These are phyloP conservation scores for Pseudogymnoascus sp. DNA, from an alignment of 2,329 filamentous ascomycete genomes.

Conservation along the genomic window DNA sequence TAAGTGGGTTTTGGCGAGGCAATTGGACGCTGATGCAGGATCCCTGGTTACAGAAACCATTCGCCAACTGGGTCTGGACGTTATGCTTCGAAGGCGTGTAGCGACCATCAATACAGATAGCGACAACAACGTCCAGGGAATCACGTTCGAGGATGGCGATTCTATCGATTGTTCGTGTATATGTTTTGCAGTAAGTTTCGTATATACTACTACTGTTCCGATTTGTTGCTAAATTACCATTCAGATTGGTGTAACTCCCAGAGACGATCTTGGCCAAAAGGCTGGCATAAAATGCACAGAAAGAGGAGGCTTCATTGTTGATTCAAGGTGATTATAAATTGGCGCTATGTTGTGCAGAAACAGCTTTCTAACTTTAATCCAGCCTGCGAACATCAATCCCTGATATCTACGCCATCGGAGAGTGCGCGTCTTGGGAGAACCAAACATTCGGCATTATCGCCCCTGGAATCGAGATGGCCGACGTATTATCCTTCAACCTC, in stretches of 20 bases:
- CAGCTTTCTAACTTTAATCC: background rate
- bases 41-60: slow-evolving; percentile 77
- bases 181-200: slow-evolving; percentile 56
- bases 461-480: slow-evolving; percentile 86
- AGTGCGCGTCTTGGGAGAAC: slow-evolving; percentile 83
- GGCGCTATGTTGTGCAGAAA: background rate
- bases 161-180: slow-evolving; percentile 69
- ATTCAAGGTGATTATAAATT: slow-evolving; percentile 44
- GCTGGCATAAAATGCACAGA: slow-evolving; percentile 66
- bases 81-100: slow-evolving; percentile 70
- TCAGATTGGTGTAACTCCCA: slow-evolving; percentile 66
- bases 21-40: slow-evolving; percentile 75
- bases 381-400: slow-evolving; percentile 58
- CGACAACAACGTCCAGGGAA: slow-evolving; percentile 60
- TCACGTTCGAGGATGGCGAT: slow-evolving; percentile 75
- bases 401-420: slow-evolving; percentile 79
- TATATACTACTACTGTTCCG: background rate
- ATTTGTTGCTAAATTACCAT: background rate
- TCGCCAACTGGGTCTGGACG: slow-evolving; percentile 66
- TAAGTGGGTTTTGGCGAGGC: slow-evolving; percentile 72
- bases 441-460: slow-evolving; percentile 85
- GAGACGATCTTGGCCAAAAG: slow-evolving; percentile 65
- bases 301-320: slow-evolving; percentile 65
- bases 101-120: slow-evolving; percentile 61
- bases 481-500: slow-evolving; percentile 83